These are phyloP conservation scores for Paramyrothecium sp. DNA, from an alignment of 2,329 filamentous ascomycete species.

Conservation along the genomic window DNA sequence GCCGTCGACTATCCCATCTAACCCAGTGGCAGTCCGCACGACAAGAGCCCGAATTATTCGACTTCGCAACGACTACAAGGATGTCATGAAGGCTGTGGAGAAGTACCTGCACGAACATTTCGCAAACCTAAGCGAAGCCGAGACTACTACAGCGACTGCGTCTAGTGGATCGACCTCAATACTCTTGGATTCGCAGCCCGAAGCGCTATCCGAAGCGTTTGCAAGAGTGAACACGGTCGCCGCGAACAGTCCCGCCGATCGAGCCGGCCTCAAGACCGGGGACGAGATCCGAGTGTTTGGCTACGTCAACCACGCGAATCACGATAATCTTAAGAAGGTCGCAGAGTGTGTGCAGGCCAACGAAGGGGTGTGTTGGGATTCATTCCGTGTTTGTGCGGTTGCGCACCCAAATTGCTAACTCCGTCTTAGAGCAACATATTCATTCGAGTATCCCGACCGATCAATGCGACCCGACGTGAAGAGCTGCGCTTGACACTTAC, in stretches of 20 bases:
- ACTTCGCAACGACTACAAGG: slow-evolving; percentile 90
- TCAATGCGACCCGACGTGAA: slow-evolving; percentile 38
- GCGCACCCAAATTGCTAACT: slow-evolving; percentile 19
- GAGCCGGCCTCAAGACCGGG: slow-evolving; percentile 75
- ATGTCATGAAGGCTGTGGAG: slow-evolving; percentile 80
- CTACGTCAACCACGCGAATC: slow-evolving; percentile 77
- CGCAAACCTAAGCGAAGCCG: slow-evolving; percentile 62
- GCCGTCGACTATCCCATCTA: neutral
- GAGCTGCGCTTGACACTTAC: slow-evolving; percentile 71
- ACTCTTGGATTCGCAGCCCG: slow-evolving; percentile 26
- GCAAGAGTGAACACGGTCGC: slow-evolving; percentile 87
- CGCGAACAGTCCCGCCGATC: slow-evolving; percentile 73
- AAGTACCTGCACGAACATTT: slow-evolving; percentile 87
- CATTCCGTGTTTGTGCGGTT: too few species aligned
- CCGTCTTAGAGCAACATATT: slow-evolving; percentile 61
- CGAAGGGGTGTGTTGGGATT: slow-evolving; percentile 68
- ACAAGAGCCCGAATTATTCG: slow-evolving; percentile 86
- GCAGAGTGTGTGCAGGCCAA: slow-evolving; percentile 88
- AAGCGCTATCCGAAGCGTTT: slow-evolving; percentile 50
- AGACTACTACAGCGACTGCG: slow-evolving; percentile 17
- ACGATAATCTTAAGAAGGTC: slow-evolving; percentile 82
- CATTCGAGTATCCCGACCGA: slow-evolving; percentile 62
- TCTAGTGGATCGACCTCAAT: slow-evolving; percentile 23
- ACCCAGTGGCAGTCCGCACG: slow-evolving; percentile 68
- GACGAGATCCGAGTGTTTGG: slow-evolving; percentile 87